Evolutionary conservation across 352 stramenopile species (phyloP).

Genomic region (Peronospora belbahrii): DNA sequence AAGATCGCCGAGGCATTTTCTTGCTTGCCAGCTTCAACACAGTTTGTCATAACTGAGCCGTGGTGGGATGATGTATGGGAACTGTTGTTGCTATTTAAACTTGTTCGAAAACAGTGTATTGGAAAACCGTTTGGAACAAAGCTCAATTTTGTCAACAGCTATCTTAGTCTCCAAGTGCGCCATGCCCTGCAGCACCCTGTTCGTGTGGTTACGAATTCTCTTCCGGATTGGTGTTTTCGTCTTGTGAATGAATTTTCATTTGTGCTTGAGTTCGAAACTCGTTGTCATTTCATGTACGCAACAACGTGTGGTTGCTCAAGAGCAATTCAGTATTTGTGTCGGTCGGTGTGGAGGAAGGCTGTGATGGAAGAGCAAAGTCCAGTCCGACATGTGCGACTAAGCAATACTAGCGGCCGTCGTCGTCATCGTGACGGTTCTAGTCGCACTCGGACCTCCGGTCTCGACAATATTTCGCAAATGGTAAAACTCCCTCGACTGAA

Average conservation of each 20-base stretch:
- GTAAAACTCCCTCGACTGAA: slow-evolving; percentile 71
- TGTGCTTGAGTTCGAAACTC: slow-evolving; percentile 57
- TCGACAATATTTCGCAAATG: slow-evolving; percentile 53
- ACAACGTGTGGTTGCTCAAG: slow-evolving; percentile 58
- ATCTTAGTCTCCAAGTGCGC: slow-evolving; percentile 49
- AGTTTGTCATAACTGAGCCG: slow-evolving; percentile 1
- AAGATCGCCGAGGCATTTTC: slow-evolving; percentile 3
- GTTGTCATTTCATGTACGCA: slow-evolving; percentile 58
- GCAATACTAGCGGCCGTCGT: slow-evolving; percentile 14
- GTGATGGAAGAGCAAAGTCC: slow-evolving; percentile 38
- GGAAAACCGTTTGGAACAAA: slow-evolving; percentile 2
- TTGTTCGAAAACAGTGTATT: slow-evolving; percentile 24
- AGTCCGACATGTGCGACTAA: slow-evolving; percentile 6
- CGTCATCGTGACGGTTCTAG: slow-evolving; percentile 30
- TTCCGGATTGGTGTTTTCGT: slow-evolving; percentile 49
- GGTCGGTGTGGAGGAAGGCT: slow-evolving; percentile 56
- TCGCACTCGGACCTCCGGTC: slow-evolving; percentile 26
- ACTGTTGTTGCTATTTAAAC: slow-evolving; percentile 39
- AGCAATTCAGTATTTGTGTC: slow-evolving; percentile 61
- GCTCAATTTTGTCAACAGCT: slow-evolving; percentile 46
- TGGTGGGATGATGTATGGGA: slow-evolving; percentile 66
- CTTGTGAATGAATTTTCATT: slow-evolving; percentile 53
- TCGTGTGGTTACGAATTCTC: slow-evolving; percentile 50
- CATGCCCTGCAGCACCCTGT: slow-evolving; percentile 51
- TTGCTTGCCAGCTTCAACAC: not conserved